Base-by-base conservation (phyloP, 805 yeast genomes). In the Candida awuae region DNA sequence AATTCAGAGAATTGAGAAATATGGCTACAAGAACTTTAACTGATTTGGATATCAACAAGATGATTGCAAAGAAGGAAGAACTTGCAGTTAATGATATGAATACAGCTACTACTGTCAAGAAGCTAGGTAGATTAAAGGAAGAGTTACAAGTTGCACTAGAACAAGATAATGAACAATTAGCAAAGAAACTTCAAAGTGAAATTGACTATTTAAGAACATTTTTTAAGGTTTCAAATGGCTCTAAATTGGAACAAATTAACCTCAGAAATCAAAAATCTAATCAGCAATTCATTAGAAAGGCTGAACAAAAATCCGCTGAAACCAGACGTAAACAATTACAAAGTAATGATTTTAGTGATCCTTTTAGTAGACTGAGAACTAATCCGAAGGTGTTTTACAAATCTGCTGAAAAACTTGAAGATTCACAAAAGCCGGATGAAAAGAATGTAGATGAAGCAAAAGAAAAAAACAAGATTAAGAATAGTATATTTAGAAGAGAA, bases 301-400 rank as follows among this genome's bases (percentile, higher is more conserved):
- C 95, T 1, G 97, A 88, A 57, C 61, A 77, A 35, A 67, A 68
- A 50, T 76, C 82, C 34, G 70, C 72, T 16, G 80, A 74, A 38
- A 66, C 63, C 55, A 71, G 79, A 48, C 75, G 62, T 49, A 56
- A 48, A 47, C 68, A 40, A 66, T 50, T 31, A 62, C 62, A 41
- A 67, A 74, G 38, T 75, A 70, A 51, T 16, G 54, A 49, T 32
- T 50, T 54, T 34, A 57, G 49, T 35, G 84, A 92, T 63, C 97
- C 98, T 17, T 92, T 92, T 61, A 76, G 83, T 49, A 77, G 97
- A 58, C 72, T 92, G 55, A 81, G 84, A 57, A 90, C 97, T 1
- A 82, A 78, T 45, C 84, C 97, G 1, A 75, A 84, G 52, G 76
- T 85, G 44, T 90, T 85, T 61, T 86, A 87, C 54, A 67, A 69